Evolutionary conservation across 2,329 filamentous ascomycete genomes (phyloP).

Genomic region (Allantophomopsis lycopodina): DNA sequence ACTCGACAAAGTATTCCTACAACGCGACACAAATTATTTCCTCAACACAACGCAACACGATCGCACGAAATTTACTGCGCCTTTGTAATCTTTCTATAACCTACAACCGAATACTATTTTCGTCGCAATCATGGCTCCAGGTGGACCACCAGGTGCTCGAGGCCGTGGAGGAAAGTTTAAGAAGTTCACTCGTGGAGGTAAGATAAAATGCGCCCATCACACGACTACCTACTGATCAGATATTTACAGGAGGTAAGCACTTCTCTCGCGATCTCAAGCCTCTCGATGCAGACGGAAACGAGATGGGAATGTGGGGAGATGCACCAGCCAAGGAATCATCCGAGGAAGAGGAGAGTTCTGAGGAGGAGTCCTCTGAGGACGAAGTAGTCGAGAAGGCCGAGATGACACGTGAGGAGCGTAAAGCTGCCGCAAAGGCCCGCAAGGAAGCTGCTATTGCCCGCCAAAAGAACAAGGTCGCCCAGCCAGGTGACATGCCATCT

Average conservation of each 20-base stretch:
- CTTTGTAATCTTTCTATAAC: slow-evolving; percentile 1
- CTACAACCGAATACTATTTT: slow-evolving; percentile 6
- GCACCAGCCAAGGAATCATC: slow-evolving; percentile 36
- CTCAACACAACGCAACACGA: slow-evolving; percentile 1
- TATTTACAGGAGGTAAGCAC: slow-evolving; percentile 67
- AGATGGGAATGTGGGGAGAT: slow-evolving; percentile 65
- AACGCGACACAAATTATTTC: slow-evolving; percentile 2
- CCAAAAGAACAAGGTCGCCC: slow-evolving; percentile 55
- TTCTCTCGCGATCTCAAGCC: slow-evolving; percentile 88
- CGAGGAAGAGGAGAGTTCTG: slow-evolving; percentile 31
- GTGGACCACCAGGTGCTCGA: slow-evolving; percentile 28
- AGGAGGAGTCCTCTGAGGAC: slow-evolving; percentile 31
- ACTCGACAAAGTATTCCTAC: neutral
- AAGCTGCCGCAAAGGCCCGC: slow-evolving; percentile 74
- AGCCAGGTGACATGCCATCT: slow-evolving; percentile 76
- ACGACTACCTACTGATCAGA: slow-evolving; percentile 9
- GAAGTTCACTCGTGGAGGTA: slow-evolving; percentile 87
- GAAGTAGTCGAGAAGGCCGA: slow-evolving; percentile 32
- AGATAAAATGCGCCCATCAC: slow-evolving; percentile 12
- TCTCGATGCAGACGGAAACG: slow-evolving; percentile 77
- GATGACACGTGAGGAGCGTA: slow-evolving; percentile 76
- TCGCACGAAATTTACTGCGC: slow-evolving; percentile 3
- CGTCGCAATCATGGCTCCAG: slow-evolving; percentile 33
- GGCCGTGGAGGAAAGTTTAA: slow-evolving; percentile 88
- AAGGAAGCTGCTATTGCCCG: slow-evolving; percentile 80